These are phyloP conservation scores for Phytophthora pluvialis DNA, from an alignment of 352 stramenopile genomes.

Conservation along the genomic window DNA sequence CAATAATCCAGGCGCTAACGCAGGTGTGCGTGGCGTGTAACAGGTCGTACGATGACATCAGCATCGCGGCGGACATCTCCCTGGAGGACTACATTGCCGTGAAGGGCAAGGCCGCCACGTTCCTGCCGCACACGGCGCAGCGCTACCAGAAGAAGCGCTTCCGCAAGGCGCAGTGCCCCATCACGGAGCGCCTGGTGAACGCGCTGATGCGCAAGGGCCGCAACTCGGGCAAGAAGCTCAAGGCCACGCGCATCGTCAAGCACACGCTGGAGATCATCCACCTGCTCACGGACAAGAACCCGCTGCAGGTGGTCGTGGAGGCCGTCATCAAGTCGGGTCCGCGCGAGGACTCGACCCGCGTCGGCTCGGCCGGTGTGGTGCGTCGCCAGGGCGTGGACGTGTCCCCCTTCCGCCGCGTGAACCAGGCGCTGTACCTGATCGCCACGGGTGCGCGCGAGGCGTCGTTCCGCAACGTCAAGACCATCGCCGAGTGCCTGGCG, in stretches of 20 bases:
- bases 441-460: constrained; percentile 97
- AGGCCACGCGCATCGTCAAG: constrained; percentile 98
- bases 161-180: constrained; percentile 99
- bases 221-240: constrained; percentile 99
- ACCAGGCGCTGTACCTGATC: constrained; percentile 99
- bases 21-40: constrained; percentile 21
- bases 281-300: constrained; percentile 99
- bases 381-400: constrained; percentile 99
- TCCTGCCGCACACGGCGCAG: constrained; percentile 99
- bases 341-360: constrained; percentile 99
- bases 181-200: constrained; percentile 98
- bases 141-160: constrained; percentile 99
- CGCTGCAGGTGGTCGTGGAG: constrained; percentile 96
- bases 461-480: constrained; percentile 99
- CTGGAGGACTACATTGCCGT: constrained; percentile 99
- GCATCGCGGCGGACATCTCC: constrained; percentile 97
- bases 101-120: constrained; percentile 98
- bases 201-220: constrained; percentile 98
- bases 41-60: constrained; percentile 99
- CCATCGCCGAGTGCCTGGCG: constrained; percentile 98
- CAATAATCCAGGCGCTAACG: constrained; percentile 25
- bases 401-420: constrained; percentile 98
- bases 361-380: constrained; percentile 99
- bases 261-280: constrained; percentile 99
- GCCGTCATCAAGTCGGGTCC: constrained; percentile 95